Base-by-base conservation (phyloP, 192 early-diverging fungal genomes). In the Pilobolus umbonatus region DNA sequence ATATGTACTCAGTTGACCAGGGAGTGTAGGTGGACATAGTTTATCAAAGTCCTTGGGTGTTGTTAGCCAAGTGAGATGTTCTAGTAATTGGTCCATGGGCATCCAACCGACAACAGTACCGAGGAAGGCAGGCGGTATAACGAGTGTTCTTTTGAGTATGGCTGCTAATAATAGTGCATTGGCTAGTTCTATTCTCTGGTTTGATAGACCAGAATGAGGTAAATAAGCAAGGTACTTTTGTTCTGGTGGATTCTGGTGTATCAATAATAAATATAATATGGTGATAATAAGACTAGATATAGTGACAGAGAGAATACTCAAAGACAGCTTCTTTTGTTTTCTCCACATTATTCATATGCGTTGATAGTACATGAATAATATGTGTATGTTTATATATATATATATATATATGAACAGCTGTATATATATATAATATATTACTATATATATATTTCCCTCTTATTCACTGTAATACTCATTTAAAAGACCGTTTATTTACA, bases 171-270 rank as follows among this genome's bases (percentile, higher is more conserved):
- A 43, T 19, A 83, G 59, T 0, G 77, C 79, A 40, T 83, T 83
- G 14, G 72, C 81, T 38, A 83, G 71, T 24, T 69, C 75, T 22
- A 73, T 79, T 1, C 79, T 74, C 47, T 83, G 81, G 44, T 83
- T 83, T 29, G 75, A 76, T 47, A 81, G 69, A 17, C 81, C 81
- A 34, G 69, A 73, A 48, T 82, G 80, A 8, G 80, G 72, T 10
- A 75, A 52, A 53, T 82, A 82, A 14, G 80, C 71, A 14, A 82
- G 62, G 51, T 73, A 81, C n/a, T 65, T 65, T 60, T 81, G 74
- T 5, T 55, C 67, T 26, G 62, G 55, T n/a, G 43, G 29, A 32
- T 53, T 5, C n/a, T 54, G 19, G 12, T 24, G 21, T 36, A 10
- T 12, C 7, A 36, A 24, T 54, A 36, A 34, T 32, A 31, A 11